A percentile compares a stretch with the other conserved stretches of the same genome.
Conservation (phyloP, 1,139 yeast genomes). For the Yamadazyma songkhlaensis region DNA sequence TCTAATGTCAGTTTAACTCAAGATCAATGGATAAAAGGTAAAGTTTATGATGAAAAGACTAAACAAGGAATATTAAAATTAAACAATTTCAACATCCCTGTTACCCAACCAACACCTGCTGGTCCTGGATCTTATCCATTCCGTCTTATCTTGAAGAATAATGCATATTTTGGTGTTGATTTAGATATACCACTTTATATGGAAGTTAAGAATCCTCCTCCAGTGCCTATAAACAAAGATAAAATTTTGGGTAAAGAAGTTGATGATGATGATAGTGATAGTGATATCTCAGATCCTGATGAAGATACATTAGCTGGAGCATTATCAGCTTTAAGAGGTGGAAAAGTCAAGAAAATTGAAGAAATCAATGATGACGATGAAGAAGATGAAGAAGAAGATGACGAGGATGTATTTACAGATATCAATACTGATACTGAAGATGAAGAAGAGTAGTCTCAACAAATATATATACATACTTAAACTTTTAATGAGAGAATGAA, state of each 20-base stretch:
- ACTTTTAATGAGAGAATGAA: slow-evolving; percentile 24
- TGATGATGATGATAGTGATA: slow-evolving; percentile 24
- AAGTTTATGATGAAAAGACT: slow-evolving; percentile 23
- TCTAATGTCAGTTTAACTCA: slow-evolving; percentile 54
- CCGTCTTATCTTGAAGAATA: slow-evolving; percentile 60
- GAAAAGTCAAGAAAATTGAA: slow-evolving; percentile 36
- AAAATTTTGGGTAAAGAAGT: slow-evolving; percentile 17
- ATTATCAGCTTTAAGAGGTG: slow-evolving; percentile 59
- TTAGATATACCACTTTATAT: slow-evolving; percentile 63
- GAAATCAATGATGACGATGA: slow-evolving; percentile 25
- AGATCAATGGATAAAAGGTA: slow-evolving; percentile 45
- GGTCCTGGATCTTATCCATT: slow-evolving; percentile 60
- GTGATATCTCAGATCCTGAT: slow-evolving; percentile 62
- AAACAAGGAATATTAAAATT: slow-evolving; percentile 36
- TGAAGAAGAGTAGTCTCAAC: slow-evolving; percentile 31
- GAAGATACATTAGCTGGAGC: slow-evolving; percentile 68
- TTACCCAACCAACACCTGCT: slow-evolving; percentile 71
- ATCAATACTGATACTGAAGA: slow-evolving; percentile 55
- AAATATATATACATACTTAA: not conserved
- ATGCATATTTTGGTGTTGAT: slow-evolving; percentile 71
- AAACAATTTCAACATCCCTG: slow-evolving; percentile 71
- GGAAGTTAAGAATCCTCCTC: slow-evolving; percentile 55
- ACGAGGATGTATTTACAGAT: slow-evolving; percentile 41
- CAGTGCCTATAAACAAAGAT: slow-evolving; percentile 15
- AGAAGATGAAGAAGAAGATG: slow-evolving; percentile 37